Conservation (phyloP, 352 stramenopile species). For the Globisporangium nunn region DNA sequence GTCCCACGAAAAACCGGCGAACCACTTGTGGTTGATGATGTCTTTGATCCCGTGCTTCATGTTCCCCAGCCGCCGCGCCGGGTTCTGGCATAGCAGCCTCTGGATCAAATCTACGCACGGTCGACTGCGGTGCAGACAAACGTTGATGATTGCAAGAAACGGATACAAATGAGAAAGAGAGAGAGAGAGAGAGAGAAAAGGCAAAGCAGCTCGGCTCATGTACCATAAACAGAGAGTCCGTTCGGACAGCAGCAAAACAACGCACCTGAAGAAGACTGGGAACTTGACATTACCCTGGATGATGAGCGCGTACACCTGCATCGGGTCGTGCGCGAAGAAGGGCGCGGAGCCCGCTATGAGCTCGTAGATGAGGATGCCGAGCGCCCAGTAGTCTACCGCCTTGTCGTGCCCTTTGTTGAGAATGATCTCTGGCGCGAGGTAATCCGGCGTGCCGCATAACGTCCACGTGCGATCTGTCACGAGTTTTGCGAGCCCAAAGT, state of each 20-base stretch:
- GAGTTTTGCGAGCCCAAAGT: slow-evolving; percentile 92
- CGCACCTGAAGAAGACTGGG: slow-evolving; percentile 78
- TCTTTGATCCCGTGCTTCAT: slow-evolving; percentile 93
- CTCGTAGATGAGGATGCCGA: slow-evolving; percentile 96
- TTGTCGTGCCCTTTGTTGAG: slow-evolving; percentile 87
- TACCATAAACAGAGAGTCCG: too few relatives aligned
- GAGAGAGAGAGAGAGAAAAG: too few relatives aligned
- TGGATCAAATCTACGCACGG: slow-evolving; percentile 96
- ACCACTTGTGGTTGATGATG: slow-evolving; percentile 97
- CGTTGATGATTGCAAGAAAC: too few relatives aligned
- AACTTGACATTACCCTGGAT: slow-evolving; percentile 93
- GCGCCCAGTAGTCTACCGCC: slow-evolving; percentile 94
- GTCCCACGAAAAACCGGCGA: slow-evolving; percentile 89
- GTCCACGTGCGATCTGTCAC: slow-evolving; percentile 95
- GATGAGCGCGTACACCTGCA: slow-evolving; percentile 96
- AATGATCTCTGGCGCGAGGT: slow-evolving; percentile 90
- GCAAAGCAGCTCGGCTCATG: too few relatives aligned
- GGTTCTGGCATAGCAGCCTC: slow-evolving; percentile 91
- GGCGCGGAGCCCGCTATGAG: slow-evolving; percentile 95
- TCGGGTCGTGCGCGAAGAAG: slow-evolving; percentile 95
- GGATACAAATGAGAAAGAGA: too few relatives aligned
- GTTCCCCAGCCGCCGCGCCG: slow-evolving; percentile 96
- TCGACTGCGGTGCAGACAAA: slow-evolving; percentile 37
- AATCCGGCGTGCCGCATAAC: slow-evolving; percentile 91
- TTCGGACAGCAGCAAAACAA: too few relatives aligned